Base-by-base conservation (phyloP, 2,329 filamentous ascomycete genomes). In the Salinomyces thailandicus region DNA sequence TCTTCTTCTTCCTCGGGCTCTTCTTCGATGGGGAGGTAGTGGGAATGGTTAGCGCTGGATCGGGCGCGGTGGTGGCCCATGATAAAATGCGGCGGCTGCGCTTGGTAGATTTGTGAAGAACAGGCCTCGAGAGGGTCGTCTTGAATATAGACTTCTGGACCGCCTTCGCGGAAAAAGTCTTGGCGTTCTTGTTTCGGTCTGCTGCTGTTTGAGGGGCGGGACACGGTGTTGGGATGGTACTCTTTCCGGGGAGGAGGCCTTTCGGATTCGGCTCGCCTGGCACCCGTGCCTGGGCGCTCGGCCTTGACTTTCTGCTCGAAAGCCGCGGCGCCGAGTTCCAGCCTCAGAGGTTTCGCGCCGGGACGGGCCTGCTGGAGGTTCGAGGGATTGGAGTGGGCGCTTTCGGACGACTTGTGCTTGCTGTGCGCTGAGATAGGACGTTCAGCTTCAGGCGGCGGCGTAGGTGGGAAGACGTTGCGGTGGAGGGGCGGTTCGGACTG, bases 381-480 rank as follows among this genome's bases (percentile, higher is more conserved):
- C 2, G 52, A 55, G 18, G 39, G 40, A 22, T 46, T 62, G 32
- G 69, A 72, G 17, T 66, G 62, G 15, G 67, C 62, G 35, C 72
- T 47, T 52, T 62, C 57, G 54, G 64, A 42, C 52, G 60, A 50
- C 51, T 61, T 41, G 42, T 44, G 46, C 38, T 47, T 49, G 15
- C 12, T 42, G 24, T 53, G 45, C 14, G 39, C 41, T 9, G 49
- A 49, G 9, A 50, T 46, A 16, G 53, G 50, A 24, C 48, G 38
- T 33, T 95, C 86, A 44, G 75, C 75, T 67, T 98, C 91, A 5
- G 91, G 91, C 5, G 91, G 91, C 27, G 91, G 91, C n/a, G 91
- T 96, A n/a, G 91, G 91, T 13, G 91, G 91, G 66, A 96, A 95
- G 44, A 89, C 75, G 51, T 83, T 84, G 51, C 85, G 78, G 55